Base-by-base conservation (phyloP, 192 early-diverging fungal genomes). In the Coemansia sp. region DNA sequence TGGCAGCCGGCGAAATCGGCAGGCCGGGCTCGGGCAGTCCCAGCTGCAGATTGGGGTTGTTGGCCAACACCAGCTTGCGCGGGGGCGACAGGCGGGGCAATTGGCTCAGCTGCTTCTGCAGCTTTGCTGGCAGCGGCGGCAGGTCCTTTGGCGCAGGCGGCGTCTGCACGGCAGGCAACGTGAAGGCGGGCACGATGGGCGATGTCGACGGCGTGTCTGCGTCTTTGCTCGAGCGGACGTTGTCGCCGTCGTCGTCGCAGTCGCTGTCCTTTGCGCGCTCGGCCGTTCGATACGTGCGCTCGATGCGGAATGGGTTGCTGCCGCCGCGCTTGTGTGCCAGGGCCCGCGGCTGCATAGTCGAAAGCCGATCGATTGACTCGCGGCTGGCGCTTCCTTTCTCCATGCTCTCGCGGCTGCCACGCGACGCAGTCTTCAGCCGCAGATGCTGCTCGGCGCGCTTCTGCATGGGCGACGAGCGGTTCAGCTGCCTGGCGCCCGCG, bases 11-110 rank as follows among this genome's bases (percentile, higher is more conserved):
- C 35, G 76, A 70, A 24, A 67, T 63, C 24, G 68, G 60, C 36
- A 69, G 64, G 6, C 55, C 68, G 4, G 67, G 64, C 22, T 73
- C 67, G 6, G 71, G 71, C 32, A 79, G 64, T 8, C 76, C 76
- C 49, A 79, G 70, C 47, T 62, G 67, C 54, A 73, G 61, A 24
- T 55, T 20, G 0, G 70, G 76, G 55, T 64, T 72, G 48, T 69
- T 73, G 19, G 27, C 42, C 35, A 72, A 42, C 14, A 68, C 61
- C 61, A 74, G 71, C 65, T 71, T 74, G 55, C 77, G 77, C n/a
- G 77, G 77, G 9, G 77, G 77, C 20, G 77, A 79, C 24, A 79
- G 65, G 1, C 77, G 71, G 13, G 77, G 77, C 25, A 79, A 71
- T 64, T 74, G 71, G 61, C 64, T 45, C 4, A 79, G 67, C 67